Evolutionary conservation across 768 basidiomycete species (phyloP), one percentile per base, ranked within the genome.

Genomic region (Xanthoconium stramineum): DNA sequence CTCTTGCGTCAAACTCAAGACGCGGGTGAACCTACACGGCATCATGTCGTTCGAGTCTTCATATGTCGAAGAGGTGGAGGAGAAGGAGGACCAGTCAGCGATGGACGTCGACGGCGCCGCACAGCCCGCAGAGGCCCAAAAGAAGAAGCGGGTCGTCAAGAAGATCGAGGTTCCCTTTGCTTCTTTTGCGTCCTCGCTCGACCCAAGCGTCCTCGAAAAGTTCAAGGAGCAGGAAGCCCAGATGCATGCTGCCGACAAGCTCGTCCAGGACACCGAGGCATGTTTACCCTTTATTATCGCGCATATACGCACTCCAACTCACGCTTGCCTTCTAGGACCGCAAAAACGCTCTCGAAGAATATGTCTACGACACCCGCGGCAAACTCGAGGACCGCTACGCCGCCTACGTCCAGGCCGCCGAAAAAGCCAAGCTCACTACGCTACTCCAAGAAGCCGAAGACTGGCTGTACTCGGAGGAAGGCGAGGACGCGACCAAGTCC

Each of bases 291-390:
- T 46, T 47, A 13, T 10, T 19, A 1, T 7, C 37, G 29, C 28
- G 38, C 51, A 51, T 60, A 63, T 37, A 60, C 49, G 11, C 36
- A 37, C 47, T 28, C 30, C 14, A 12, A 20, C 51, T 42, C 20
- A 51, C n/a, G 1, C 30, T 2, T 20, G 20, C 44, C 24, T 53
- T 4, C 33, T 15, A 96, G 93, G 91, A 98, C 74, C 86, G 91
- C 73, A 99, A 98, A 78, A 99, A 99, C 70, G 94, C 95, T 5
- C 85, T 99, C 14, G 96, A 99, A 76, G 97, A 98, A 76, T 98
- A 96, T 77, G 89, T 98, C 55, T 98, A 98, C 75, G 96, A 98
- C 72, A 94, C 82, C 67, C 90, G 94, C 38, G 78, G 83, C 73
- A 96, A 97, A 77, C 83, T 99, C 57, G 95, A 98, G 37, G 91